A percentile compares a stretch with the other conserved stretches of the same genome.
phyloP scores from a whole-genome alignment of 305 asterid species.

The Euphrasia arctica region DNA sequence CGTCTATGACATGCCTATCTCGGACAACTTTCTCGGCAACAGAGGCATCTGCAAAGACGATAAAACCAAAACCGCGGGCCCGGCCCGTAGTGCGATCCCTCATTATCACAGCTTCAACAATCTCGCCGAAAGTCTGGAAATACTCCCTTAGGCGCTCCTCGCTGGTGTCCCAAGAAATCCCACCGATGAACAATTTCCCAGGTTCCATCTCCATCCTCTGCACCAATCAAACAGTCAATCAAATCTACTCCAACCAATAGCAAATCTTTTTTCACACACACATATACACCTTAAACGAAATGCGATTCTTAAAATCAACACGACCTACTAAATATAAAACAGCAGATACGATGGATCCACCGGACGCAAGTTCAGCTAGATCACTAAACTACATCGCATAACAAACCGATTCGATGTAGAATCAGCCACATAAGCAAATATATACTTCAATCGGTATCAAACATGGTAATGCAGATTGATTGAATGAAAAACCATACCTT shows the following conservation, averaged over 20 bases:
- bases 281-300: too few relatives aligned
- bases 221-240: constrained; percentile 36
- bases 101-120: constrained; percentile 84
- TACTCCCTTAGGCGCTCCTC: constrained; percentile 76
- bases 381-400: constrained; percentile 22
- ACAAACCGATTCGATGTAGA: constrained; percentile 20
- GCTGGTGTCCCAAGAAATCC: constrained; percentile 95
- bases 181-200: constrained; percentile 85
- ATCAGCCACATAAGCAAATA: constrained; percentile 12
- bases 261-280: background rate
- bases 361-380: constrained; percentile 28
- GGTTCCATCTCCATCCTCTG: constrained; percentile 65
- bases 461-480: constrained; percentile 47
- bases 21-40: constrained; percentile 74
- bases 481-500: constrained; percentile 33
- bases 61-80: constrained; percentile 89
- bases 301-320: background rate
- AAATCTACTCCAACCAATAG: constrained; percentile 20
- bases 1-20: constrained; percentile 74
- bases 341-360: constrained; percentile 26
- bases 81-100: constrained; percentile 86
- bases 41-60: constrained; percentile 72
- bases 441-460: constrained; percentile 8
- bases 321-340: constrained; percentile 2
- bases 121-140: constrained; percentile 73